Conservation (phyloP, 176 grass and related monocot species). For the Rhynchospora breviuscula region DNA sequence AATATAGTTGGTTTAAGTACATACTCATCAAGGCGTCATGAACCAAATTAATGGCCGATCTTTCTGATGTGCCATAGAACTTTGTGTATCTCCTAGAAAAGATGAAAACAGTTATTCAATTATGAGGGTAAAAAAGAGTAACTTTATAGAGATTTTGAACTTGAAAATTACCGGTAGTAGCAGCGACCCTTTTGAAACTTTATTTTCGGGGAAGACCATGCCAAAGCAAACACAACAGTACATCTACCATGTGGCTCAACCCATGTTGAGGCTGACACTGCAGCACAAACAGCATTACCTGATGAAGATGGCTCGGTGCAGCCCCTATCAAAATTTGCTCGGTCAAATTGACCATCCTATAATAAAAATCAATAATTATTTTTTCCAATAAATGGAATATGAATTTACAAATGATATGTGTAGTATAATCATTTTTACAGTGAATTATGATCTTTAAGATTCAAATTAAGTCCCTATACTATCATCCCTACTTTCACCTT, state of each 20-base stretch:
- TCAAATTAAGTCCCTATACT: background rate
- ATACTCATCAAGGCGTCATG: conserved; percentile 94
- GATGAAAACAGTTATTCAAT: conserved; percentile 12
- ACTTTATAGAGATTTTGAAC: conserved; percentile 11
- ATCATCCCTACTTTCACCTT: background rate
- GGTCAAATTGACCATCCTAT: conserved; percentile 79
- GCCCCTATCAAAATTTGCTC: conserved; percentile 62
- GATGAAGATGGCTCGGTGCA: conserved; percentile 52
- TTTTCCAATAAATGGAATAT: background rate
- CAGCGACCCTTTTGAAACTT: conserved; percentile 85
- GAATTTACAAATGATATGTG: background rate
- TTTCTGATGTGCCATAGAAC: conserved; percentile 90
- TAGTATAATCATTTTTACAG: background rate
- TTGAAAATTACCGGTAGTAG: conserved; percentile 66
- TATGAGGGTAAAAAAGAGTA: background rate
- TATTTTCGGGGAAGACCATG: conserved; percentile 80
- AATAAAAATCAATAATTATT: background rate
- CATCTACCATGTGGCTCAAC: conserved; percentile 91
- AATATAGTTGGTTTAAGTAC: conserved; percentile 30
- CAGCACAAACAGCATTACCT: conserved; percentile 82
- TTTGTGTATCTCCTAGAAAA: conserved; percentile 93
- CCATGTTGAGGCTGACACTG: conserved; percentile 91
- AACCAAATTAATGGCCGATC: conserved; percentile 78
- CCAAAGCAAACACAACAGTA: conserved; percentile 69
- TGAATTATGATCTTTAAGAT: background rate